Conservation (phyloP, 1,284 basidiomycete genomes). For the Porogramme epimiltina region DNA sequence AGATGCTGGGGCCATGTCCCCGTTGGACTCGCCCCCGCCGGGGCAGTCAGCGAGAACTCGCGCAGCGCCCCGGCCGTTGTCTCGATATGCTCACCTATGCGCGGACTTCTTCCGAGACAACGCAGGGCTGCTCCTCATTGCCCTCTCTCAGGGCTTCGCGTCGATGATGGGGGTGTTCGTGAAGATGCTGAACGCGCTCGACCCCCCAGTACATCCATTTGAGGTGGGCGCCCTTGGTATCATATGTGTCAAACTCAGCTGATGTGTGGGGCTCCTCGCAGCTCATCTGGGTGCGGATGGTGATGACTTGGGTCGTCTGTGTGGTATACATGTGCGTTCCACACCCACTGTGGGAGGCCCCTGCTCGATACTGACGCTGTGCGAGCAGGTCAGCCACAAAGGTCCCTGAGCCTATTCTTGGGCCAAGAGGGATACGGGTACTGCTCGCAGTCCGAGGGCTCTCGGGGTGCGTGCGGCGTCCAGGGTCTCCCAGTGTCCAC, state of each 20-base stretch:
- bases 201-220: conserved; percentile 57
- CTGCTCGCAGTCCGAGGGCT: conserved; percentile 46
- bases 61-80: too few species aligned
- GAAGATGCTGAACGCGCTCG: conserved; percentile 59
- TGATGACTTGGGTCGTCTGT: conserved; percentile 50
- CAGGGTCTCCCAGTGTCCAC: too few species aligned
- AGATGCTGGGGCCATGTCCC: too few species aligned
- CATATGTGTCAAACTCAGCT: not conserved
- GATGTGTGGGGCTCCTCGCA: conserved; percentile 19
- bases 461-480: conserved; percentile 10
- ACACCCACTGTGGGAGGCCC: not conserved
- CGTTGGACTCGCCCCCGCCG: too few species aligned
- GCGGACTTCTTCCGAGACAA: conserved; percentile 39
- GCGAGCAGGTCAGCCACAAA: conserved; percentile 46
- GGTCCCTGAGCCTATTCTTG: conserved; percentile 66
- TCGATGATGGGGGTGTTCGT: conserved; percentile 62
- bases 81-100: not conserved
- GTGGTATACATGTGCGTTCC: conserved; percentile 41
- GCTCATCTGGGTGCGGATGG: conserved; percentile 54
- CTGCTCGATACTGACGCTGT: not conserved
- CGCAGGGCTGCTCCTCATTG: conserved; percentile 62
- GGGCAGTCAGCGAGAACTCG: too few species aligned
- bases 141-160: conserved; percentile 61
- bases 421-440: conserved; percentile 66
- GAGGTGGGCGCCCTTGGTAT: conserved; percentile 42